Percentiles rank a stretch among this genome's conserved stretches.
These are phyloP conservation scores for Codiaeum variegatum DNA, from an alignment of 441 rosid species.

Conservation along the genomic window DNA sequence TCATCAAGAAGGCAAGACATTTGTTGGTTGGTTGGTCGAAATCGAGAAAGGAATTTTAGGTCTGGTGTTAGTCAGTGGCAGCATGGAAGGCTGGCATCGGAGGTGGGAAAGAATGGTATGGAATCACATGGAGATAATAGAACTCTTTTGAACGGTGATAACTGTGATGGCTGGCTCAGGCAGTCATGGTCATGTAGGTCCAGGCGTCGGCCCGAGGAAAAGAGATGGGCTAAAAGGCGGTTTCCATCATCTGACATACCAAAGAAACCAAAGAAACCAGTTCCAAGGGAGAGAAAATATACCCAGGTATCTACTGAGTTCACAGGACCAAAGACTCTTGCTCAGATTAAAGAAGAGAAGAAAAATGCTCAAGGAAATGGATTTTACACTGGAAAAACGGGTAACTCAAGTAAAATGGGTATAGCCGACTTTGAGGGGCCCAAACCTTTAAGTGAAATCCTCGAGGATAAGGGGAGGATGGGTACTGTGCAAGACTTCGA, in stretches of 20 bases:
- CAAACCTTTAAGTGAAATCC: conserved; percentile 53
- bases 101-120: conserved; percentile 25
- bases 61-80: conserved; percentile 19
- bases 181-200: conserved; percentile 20
- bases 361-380: conserved; percentile 28
- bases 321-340: conserved; percentile 51
- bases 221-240: conserved; percentile 21
- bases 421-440: conserved; percentile 45
- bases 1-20: conserved; percentile 30
- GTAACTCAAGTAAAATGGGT: conserved; percentile 10
- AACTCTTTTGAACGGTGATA: conserved; percentile 20
- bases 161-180: conserved; percentile 22
- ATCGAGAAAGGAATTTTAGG: conserved; percentile 26
- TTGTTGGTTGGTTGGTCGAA: conserved; percentile 20
- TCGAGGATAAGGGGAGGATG: conserved; percentile 36
- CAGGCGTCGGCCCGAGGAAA: conserved; percentile 26
- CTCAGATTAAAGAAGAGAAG: conserved; percentile 54
- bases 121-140: conserved; percentile 26
- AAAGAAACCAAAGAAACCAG: conserved; percentile 30
- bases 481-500: conserved; percentile 10
- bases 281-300: conserved; percentile 28
- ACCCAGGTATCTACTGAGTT: conserved; percentile 28
- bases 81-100: conserved; percentile 31
- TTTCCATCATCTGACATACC: conserved; percentile 23
- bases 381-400: conserved; percentile 10